Conservation (phyloP, 75 land plant species). For the Selaginella moellendorffii region DNA sequence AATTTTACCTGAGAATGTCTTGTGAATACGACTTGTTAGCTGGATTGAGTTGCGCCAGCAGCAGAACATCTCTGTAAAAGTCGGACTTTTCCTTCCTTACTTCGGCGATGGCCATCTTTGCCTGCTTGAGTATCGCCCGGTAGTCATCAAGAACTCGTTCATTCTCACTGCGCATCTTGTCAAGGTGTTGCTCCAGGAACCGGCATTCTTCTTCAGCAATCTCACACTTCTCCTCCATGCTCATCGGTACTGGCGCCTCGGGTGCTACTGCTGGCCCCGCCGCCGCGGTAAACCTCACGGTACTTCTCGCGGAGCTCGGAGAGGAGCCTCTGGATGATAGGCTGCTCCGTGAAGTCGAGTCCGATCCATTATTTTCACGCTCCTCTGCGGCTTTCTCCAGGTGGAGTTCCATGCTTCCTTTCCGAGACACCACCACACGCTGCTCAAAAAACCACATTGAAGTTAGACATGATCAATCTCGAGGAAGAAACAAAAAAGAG, state of each 20-base stretch:
- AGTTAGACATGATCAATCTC: not conserved
- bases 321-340: not conserved
- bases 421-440: not conserved
- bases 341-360: too few relatives aligned
- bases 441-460: not conserved
- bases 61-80: slow-evolving; percentile 20
- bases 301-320: not conserved
- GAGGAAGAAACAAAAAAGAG: too few relatives aligned
- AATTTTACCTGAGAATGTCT: slow-evolving; percentile 17
- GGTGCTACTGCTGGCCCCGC: slow-evolving; percentile 4
- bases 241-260: slow-evolving; percentile 6
- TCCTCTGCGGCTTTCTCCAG: not conserved
- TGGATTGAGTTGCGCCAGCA: slow-evolving; percentile 17
- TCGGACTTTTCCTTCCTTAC: slow-evolving; percentile 18
- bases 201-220: slow-evolving; percentile 20
- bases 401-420: not conserved
- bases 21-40: slow-evolving; percentile 15
- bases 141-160: slow-evolving; percentile 27
- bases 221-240: slow-evolving; percentile 24
- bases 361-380: too few relatives aligned
- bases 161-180: slow-evolving; percentile 16
- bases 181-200: slow-evolving; percentile 14
- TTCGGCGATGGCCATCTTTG: slow-evolving; percentile 21
- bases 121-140: slow-evolving; percentile 21
- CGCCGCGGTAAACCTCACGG: too few relatives aligned